Evolutionary conservation across 352 stramenopile genomes (phyloP).

Genomic region (Halophytophthora batemanensis): DNA sequence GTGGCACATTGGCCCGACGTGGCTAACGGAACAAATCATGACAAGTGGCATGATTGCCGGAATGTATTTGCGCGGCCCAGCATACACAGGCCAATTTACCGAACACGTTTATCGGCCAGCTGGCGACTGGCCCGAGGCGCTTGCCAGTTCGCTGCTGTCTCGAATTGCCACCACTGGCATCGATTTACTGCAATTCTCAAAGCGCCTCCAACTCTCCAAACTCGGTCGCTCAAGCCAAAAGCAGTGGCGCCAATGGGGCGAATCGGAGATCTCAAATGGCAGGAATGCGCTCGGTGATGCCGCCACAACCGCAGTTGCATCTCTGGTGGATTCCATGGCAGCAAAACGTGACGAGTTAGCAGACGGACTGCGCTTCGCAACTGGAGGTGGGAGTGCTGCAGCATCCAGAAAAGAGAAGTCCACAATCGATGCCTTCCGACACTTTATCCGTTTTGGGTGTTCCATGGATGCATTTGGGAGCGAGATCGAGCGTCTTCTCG

Average conservation of each 20-base stretch:
- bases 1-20: constrained; percentile 62
- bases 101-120: constrained; percentile 62
- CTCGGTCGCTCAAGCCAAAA: constrained; percentile 41
- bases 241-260: constrained; percentile 36
- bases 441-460: constrained; percentile 63
- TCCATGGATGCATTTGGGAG: constrained; percentile 52
- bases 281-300: constrained; percentile 12
- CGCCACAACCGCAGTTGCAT: constrained; percentile 6
- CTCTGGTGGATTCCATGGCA: constrained; percentile 25
- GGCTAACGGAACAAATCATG: constrained; percentile 65
- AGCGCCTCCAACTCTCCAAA: constrained; percentile 45
- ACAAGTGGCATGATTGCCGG: constrained; percentile 35
- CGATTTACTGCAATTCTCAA: constrained; percentile 42
- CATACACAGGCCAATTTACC: constrained; percentile 59
- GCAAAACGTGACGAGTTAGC: constrained; percentile 43
- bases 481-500: constrained; percentile 58
- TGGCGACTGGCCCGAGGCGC: constrained; percentile 67
- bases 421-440: constrained; percentile 38
- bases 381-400: constrained; percentile 2
- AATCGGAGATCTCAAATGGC: constrained; percentile 6
- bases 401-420: constrained; percentile 31
- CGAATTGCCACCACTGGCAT: constrained; percentile 54
- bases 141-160: constrained; percentile 54
- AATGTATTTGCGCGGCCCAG: constrained; percentile 69
- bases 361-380: constrained; percentile 30